These are phyloP conservation scores for Termitomyces sp. DNA, from an alignment of 768 basidiomycete species.

Conservation along the genomic window DNA sequence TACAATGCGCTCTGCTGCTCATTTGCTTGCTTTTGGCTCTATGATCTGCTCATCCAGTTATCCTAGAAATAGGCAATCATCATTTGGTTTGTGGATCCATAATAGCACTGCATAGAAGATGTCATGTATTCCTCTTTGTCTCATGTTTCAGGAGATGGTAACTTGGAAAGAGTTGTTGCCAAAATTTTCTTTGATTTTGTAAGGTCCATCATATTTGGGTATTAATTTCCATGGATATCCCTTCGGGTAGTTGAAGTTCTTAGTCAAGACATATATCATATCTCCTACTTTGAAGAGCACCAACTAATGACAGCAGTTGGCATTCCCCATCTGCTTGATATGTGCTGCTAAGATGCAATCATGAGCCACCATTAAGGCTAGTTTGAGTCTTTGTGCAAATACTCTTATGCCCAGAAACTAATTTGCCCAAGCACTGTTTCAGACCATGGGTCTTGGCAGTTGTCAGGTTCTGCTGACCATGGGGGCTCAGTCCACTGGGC, in stretches of 20 bases:
- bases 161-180: background rate
- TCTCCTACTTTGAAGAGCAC: background rate
- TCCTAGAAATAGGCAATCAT: background rate
- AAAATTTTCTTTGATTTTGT: background rate
- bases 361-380: background rate
- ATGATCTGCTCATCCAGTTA: background rate
- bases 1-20: background rate
- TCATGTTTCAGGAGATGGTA: background rate
- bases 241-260: background rate
- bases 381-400: background rate
- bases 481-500: too few species aligned
- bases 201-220: background rate
- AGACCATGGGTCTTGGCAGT: background rate
- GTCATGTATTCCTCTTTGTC: background rate
- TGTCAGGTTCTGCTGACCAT: too few species aligned
- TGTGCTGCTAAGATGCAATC: background rate
- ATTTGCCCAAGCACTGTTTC: background rate
- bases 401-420: background rate
- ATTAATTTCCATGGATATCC: background rate
- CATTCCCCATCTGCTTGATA: background rate
- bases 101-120: background rate
- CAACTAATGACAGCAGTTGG: background rate
- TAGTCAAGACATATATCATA: background rate
- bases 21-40: background rate
- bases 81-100: background rate